Evolutionary conservation across 768 basidiomycete species (phyloP).

Genomic region (Suillus subluteus): DNA sequence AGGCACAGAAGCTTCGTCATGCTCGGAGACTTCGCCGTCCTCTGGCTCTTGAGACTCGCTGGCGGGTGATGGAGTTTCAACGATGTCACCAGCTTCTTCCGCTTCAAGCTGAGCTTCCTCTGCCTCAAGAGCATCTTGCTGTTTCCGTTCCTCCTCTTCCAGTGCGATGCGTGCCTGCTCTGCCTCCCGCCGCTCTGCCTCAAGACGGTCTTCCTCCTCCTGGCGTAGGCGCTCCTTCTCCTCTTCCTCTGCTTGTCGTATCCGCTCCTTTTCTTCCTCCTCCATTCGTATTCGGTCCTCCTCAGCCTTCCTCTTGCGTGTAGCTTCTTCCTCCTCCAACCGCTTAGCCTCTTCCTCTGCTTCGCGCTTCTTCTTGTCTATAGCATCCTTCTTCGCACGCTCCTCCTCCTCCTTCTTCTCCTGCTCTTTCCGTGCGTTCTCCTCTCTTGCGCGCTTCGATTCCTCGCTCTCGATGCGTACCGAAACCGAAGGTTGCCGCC

Average conservation of each 20-base stretch:
- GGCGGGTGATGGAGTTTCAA: conserved; percentile 35
- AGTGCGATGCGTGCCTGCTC: conserved; percentile 44
- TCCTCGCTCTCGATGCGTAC: conserved; percentile 71
- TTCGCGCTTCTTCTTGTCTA: conserved; percentile 42
- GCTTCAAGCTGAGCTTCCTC: conserved; percentile 38
- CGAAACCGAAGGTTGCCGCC: conserved; percentile 41
- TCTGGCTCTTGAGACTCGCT: conserved; percentile 53
- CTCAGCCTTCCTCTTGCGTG: conserved; percentile 46
- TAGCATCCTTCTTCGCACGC: conserved; percentile 38
- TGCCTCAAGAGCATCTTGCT: conserved; percentile 34
- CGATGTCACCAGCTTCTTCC: conserved; percentile 31
- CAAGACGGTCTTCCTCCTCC: conserved; percentile 28
- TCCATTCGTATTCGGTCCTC: conserved; percentile 41
- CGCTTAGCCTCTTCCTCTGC: conserved; percentile 41
- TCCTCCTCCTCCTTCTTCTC: conserved; percentile 43
- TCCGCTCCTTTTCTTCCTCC: conserved; percentile 42
- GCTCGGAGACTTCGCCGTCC: conserved; percentile 39
- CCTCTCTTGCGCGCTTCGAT: conserved; percentile 52
- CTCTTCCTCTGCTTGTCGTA: conserved; percentile 37
- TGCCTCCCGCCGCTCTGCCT: conserved; percentile 38
- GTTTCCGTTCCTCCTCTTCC: conserved; percentile 36
- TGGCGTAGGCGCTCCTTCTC: conserved; percentile 28
- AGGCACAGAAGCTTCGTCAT: conserved; percentile 31
- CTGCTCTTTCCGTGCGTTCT: conserved; percentile 45
- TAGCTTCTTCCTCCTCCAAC: conserved; percentile 47